These are phyloP conservation scores for Colletotrichum sp. DNA, from an alignment of 2,329 filamentous ascomycete genomes.

Conservation along the genomic window DNA sequence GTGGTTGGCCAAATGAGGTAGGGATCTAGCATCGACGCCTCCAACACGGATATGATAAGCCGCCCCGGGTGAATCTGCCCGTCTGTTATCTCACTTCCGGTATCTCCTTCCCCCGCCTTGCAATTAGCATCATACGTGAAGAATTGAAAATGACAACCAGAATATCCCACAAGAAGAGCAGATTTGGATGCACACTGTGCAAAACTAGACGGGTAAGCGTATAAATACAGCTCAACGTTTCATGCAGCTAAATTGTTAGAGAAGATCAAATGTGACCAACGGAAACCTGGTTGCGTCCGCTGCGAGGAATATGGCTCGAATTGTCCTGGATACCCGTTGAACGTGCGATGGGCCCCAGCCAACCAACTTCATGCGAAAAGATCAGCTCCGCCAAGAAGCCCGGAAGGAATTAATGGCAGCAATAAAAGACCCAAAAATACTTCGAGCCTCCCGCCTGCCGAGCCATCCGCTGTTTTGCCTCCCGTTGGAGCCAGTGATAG, in stretches of 20 bases:
- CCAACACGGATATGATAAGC: background rate
- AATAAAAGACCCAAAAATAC: background rate
- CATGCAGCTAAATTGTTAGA: background rate
- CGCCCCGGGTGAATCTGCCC: background rate
- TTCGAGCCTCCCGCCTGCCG: background rate
- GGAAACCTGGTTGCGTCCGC: background rate
- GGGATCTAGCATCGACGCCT: background rate
- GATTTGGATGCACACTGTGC: background rate
- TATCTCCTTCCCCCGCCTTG: background rate
- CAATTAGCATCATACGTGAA: background rate
- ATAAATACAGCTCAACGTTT: rapidly evolving
- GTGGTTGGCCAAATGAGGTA: background rate
- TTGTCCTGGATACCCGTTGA: background rate
- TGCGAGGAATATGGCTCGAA: background rate
- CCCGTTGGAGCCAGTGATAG: background rate
- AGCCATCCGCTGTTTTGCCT: background rate
- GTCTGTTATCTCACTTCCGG: background rate
- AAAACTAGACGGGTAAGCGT: background rate
- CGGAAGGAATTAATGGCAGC: rapidly evolving
- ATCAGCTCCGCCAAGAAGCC: background rate
- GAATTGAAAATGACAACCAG: background rate
- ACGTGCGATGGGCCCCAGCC: background rate
- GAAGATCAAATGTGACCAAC: background rate
- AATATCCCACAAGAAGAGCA: background rate
- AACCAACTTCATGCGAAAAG: background rate